phyloP scores from a whole-genome alignment of 768 basidiomycete species.

The Mycena galopus region DNA sequence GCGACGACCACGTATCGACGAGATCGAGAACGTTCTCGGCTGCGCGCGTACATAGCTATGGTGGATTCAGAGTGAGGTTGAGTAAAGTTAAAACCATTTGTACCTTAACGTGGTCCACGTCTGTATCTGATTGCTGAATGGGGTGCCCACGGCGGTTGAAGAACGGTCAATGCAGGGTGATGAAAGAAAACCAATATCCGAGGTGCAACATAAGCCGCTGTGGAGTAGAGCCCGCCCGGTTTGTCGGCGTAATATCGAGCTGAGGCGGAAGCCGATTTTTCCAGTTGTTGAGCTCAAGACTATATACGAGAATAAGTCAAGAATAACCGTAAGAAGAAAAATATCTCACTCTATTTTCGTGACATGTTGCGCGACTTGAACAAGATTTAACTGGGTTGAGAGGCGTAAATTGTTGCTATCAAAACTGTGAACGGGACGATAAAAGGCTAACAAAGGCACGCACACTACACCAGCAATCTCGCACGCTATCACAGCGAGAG shows the following conservation, averaged over 20 bases:
- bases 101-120: slow-evolving; percentile 37
- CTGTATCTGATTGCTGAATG: not conserved
- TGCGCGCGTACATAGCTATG: slow-evolving; percentile 50
- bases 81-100: too few species aligned
- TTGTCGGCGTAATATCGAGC: slow-evolving; percentile 46
- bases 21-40: slow-evolving; percentile 43
- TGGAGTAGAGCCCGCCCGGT: slow-evolving; percentile 42
- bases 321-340: too few species aligned
- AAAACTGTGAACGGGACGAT: not conserved
- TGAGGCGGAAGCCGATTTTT: slow-evolving; percentile 42
- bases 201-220: slow-evolving; percentile 51
- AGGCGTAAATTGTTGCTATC: slow-evolving; percentile 12
- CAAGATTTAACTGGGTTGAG: slow-evolving; percentile 6
- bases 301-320: not conserved
- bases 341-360: slow-evolving; percentile 37
- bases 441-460: slow-evolving; percentile 19
- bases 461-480: slow-evolving; percentile 51
- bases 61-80: not conserved
- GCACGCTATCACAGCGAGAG: slow-evolving; percentile 47
- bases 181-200: slow-evolving; percentile 51
- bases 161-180: slow-evolving; percentile 54
- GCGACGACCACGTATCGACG: slow-evolving; percentile 48
- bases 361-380: slow-evolving; percentile 29
- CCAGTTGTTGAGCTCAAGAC: slow-evolving; percentile 39
- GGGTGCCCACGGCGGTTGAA: slow-evolving; percentile 27